Evolutionary conservation across 257 asterid genomes (phyloP).

Genomic region (Thymus mandschuricus): DNA sequence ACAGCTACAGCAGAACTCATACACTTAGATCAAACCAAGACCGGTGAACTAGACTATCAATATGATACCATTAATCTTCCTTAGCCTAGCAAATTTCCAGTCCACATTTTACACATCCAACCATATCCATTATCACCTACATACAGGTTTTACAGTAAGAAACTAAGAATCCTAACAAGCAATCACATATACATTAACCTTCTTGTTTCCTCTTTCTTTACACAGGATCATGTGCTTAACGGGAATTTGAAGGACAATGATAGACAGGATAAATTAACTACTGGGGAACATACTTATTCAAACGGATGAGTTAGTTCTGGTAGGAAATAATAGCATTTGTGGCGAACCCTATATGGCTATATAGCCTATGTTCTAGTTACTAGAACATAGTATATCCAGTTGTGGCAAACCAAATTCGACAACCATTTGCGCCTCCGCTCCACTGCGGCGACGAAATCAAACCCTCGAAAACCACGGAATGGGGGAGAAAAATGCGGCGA

Average conservation of each 20-base stretch:
- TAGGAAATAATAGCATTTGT: not conserved
- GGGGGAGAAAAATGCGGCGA: not conserved
- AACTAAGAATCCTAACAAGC: too few relatives aligned
- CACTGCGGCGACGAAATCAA: not conserved
- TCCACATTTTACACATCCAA: not conserved
- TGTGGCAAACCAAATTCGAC: conserved; percentile 1
- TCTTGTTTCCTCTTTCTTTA: too few relatives aligned
- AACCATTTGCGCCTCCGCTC: not conserved
- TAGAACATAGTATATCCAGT: conserved; percentile 11
- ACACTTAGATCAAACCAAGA: not conserved
- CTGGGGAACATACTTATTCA: too few relatives aligned
- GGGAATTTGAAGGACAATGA: too few relatives aligned
- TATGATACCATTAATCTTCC: not conserved
- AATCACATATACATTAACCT: too few relatives aligned
- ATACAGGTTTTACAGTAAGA: too few relatives aligned
- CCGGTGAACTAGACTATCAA: not conserved
- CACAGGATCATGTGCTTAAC: too few relatives aligned
- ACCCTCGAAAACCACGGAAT: not conserved
- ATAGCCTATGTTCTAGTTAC: not conserved
- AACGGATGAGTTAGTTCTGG: too few relatives aligned
- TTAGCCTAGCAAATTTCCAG: not conserved
- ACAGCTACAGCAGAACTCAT: not conserved
- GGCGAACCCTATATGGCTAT: not conserved
- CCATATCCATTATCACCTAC: too few relatives aligned
- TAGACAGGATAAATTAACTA: too few relatives aligned